Evolutionary conservation across 345 rosid genomes (phyloP), one percentile per base, ranked within the genome.

Genomic region (Raphanus sativus): DNA sequence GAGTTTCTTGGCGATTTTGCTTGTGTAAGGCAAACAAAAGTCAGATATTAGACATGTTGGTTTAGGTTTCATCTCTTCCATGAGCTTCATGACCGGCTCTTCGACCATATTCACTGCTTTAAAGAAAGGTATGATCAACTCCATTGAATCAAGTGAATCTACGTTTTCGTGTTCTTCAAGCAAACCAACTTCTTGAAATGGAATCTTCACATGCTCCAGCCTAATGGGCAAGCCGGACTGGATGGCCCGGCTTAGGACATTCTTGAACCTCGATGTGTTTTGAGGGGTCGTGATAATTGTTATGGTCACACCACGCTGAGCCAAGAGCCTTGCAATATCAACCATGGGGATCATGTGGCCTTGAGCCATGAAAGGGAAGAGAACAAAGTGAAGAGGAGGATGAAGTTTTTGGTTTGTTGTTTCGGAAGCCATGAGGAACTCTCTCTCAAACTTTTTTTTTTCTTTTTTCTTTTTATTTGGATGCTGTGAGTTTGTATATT

Each of bases 11-110:
- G 93, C 87, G 4, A 77, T 58, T 15, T 60, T 40, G 12, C 60
- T 50, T 8, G 88, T 85, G 61, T 80, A 88, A 17, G 87, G 75
- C 58, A 88, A 38, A 45, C 81, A 80, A 73, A 70, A 71, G 74
- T 89, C 92, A 2, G 86, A 83, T 3, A 89, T 84, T 15, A 91
- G 64, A 62, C 97, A 89, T 48, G 63, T 78, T 17, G 88, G 88
- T 60, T 11, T 54, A 0, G 85, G 88, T n/a, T 56, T 33, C 25
- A 85, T 54, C 81, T 78, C 81, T 52, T 77, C 48, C 11, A 87
- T 65, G 64, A 82, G 73, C 65, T 78, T 76, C 67, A 82, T 82
- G 0, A 80, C 76, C 0, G 81, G 85, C 12, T 73, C 65, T 67
- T 68, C 55, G 2, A 77, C 9, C 72, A 65, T 58, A 1, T 0